phyloP scores from a whole-genome alignment of 768 basidiomycete species.

The Boletus tylopilopsis region DNA sequence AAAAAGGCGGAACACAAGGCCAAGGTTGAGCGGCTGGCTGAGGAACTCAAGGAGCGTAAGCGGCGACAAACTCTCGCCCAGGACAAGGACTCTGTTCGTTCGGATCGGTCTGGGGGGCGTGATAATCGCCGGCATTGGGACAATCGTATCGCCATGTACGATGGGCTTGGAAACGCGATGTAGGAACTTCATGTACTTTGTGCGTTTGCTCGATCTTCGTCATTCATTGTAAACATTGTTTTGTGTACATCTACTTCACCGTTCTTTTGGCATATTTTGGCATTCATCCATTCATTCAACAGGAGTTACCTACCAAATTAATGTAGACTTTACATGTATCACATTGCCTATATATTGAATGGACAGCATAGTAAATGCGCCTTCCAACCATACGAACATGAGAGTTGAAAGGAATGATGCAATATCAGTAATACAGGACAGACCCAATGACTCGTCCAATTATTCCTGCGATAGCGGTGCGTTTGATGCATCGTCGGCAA shows the following conservation, averaged over 20 bases:
- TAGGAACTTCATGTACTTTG: conserved; percentile 16
- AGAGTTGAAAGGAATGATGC: neutral
- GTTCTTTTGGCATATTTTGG: conserved; percentile 14
- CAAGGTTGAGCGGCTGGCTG: conserved; percentile 41
- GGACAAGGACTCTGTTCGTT: conserved; percentile 32
- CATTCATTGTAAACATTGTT: conserved; percentile 13
- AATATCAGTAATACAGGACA: neutral
- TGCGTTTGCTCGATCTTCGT: conserved; percentile 15
- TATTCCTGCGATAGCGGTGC: neutral
- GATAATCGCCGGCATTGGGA: conserved; percentile 20
- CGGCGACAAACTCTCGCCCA: conserved; percentile 27
- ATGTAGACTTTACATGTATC: conserved; percentile 29
- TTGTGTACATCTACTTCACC: conserved; percentile 9
- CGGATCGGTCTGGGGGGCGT: conserved; percentile 20
- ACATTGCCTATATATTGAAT: conserved; percentile 14
- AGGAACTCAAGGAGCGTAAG: conserved; percentile 40
- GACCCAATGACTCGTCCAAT: neutral
- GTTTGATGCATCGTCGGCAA: conserved; percentile 1
- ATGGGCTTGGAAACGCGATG: conserved; percentile 24
- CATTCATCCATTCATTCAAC: conserved; percentile 4
- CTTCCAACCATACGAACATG: conserved; percentile 2
- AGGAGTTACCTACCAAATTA: conserved; percentile 23
- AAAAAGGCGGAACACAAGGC: conserved; percentile 41
- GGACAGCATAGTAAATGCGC: conserved; percentile 6
- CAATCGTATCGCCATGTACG: conserved; percentile 30